Conservation (phyloP, 768 basidiomycete species). For the Suillus lakei region DNA sequence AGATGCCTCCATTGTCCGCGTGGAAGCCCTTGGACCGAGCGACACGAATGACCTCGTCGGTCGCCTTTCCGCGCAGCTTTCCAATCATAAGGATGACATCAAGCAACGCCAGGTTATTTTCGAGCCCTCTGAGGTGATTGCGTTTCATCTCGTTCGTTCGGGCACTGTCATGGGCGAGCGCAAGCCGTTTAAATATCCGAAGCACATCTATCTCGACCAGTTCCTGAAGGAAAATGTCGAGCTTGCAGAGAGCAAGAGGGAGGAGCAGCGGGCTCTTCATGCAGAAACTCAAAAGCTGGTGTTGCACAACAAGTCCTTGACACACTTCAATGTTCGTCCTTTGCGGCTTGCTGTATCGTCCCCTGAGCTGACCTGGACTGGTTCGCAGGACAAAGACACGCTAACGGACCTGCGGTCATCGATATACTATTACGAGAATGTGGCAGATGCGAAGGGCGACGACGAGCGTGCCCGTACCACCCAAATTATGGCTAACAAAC, state of each 20-base stretch:
- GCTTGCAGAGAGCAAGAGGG: constrained; percentile 41
- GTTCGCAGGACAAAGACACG: constrained; percentile 61
- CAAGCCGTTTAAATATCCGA: constrained; percentile 60
- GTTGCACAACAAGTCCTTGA: constrained; percentile 51
- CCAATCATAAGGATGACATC: constrained; percentile 27
- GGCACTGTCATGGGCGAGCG: constrained; percentile 29
- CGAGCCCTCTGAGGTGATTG: constrained; percentile 64
- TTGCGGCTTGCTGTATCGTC: constrained; percentile 6
- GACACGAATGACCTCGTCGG: constrained; percentile 62
- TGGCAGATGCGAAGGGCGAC: constrained; percentile 56
- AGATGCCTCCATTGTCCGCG: constrained; percentile 53
- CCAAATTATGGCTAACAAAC: constrained; percentile 48
- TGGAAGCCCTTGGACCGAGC: constrained; percentile 47
- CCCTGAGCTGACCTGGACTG: background rate
- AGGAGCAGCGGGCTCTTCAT: constrained; percentile 42
- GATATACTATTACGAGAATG: constrained; percentile 72
- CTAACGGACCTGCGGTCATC: constrained; percentile 63
- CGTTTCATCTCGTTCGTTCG: constrained; percentile 53
- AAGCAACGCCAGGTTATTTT: constrained; percentile 62
- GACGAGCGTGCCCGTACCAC: constrained; percentile 50
- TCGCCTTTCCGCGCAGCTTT: constrained; percentile 44
- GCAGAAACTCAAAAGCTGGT: constrained; percentile 54
- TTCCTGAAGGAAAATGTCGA: constrained; percentile 65
- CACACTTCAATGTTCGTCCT: constrained; percentile 57
- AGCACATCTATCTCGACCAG: constrained; percentile 70